Base-by-base conservation (phyloP, 1,139 yeast genomes). In the Pichia terricola region DNA sequence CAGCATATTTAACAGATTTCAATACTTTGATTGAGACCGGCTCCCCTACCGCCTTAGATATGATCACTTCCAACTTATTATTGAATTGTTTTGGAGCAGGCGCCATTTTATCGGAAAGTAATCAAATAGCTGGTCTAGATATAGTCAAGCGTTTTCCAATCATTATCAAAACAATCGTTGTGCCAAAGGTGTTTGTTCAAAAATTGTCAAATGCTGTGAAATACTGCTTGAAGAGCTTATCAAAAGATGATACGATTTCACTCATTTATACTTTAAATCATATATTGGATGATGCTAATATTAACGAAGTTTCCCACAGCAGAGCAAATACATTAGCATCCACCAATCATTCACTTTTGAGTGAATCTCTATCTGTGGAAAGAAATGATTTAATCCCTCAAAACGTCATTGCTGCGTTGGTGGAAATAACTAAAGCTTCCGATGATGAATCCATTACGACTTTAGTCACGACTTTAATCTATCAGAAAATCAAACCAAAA, bases 181-280 rank as follows among this genome's bases (percentile, higher is more conserved):
- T 60, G 44, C 51, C 54, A 35, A 38, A 43, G 27, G 52, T 43
- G 2, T 44, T 50, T 16, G 61, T 58, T 16, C 47, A 48, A 28
- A 47, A 51, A 16, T 40, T 59, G 26, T 46, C 63, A 3, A 40
- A 42, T 16, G 49, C 57, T 3, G 44, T 61, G 4, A 51, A 56
- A n/a, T 53, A 50, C 48, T 74, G 75, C 28, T 62, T 71, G 51
- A 71, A 67, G 49, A 67, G 68, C 22, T 61, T 77, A 44, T 69
- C 84, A 27, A 94, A 87, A 57, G 96, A 88, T 60, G 79, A 86
- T 0, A 80, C 84, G 25, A 86, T 88, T 10, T 82, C 95, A n/a
- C 76, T 91, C 2, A 79, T 91, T 45, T 91, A 91, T 61, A 81
- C 95, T 0, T 70, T 89, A 52, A 77, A 86, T 28, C 91, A 91